A percentile compares a stretch with the other conserved stretches of the same genome.
Conservation (phyloP, 2,329 filamentous ascomycete species). For the Apiospora malaysiana region DNA sequence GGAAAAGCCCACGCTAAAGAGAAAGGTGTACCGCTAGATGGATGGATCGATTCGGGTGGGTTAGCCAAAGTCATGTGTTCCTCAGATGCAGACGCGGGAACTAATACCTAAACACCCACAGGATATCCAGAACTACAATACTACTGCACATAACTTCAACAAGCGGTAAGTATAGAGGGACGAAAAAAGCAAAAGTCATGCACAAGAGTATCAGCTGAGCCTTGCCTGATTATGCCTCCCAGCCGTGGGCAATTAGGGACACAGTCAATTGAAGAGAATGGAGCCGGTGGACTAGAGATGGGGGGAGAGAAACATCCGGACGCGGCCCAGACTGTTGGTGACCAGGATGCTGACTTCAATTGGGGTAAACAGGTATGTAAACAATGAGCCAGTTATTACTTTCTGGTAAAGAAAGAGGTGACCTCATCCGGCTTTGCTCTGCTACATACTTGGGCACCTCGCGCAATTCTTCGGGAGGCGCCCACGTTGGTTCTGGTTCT, state of each 20-base stretch:
- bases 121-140: background rate
- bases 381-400: too few relatives aligned
- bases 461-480: background rate
- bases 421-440: background rate
- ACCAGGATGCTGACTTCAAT: background rate
- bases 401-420: background rate
- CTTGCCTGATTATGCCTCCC: constrained; percentile 3
- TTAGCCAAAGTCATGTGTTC: constrained; percentile 6
- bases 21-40: background rate
- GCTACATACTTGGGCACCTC: background rate
- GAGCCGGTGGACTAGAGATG: background rate
- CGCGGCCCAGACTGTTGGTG: background rate
- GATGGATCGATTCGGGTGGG: background rate
- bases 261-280: background rate
- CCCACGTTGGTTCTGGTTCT: background rate
- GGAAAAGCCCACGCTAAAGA: background rate
- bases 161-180: background rate
- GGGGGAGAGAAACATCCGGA: background rate
- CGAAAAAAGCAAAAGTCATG: background rate
- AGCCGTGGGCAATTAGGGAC: background rate
- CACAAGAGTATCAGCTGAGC: background rate
- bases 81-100: background rate
- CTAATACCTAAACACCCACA: background rate
- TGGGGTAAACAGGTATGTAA: constrained; percentile 4
- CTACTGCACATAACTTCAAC: background rate